These are phyloP conservation scores for Rhizomucor pusillus DNA, from an alignment of 371 early-diverging fungal genomes.

Conservation along the genomic window DNA sequence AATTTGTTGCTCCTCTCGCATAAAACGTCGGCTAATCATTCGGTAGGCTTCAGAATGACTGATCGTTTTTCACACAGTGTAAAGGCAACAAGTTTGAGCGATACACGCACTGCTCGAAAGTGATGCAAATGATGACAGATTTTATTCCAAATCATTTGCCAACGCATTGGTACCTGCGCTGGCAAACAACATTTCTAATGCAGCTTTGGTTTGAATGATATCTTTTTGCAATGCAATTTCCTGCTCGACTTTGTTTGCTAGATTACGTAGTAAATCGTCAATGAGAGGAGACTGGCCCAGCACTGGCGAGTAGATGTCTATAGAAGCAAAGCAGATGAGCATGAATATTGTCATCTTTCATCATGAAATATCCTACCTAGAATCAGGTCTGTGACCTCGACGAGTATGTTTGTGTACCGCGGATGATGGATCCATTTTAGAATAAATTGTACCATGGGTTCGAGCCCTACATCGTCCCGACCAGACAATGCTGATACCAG, in stretches of 20 bases:
- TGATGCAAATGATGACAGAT: no score
- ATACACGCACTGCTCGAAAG: no score
- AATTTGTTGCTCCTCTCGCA: no score
- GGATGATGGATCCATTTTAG: constrained; percentile 76
- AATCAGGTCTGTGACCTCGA: constrained; percentile 72
- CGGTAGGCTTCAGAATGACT: no score
- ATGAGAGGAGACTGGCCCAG: constrained; percentile 76
- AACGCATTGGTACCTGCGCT: constrained; percentile 14
- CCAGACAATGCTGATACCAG: constrained; percentile 78
- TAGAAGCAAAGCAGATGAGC: background rate
- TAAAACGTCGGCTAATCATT: no score
- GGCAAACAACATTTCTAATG: constrained; percentile 78
- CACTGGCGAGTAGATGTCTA: constrained; percentile 81
- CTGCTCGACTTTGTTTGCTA: constrained; percentile 63
- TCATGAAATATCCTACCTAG: constrained; percentile 61
- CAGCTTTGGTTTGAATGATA: constrained; percentile 69
- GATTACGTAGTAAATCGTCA: constrained; percentile 59
- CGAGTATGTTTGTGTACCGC: constrained; percentile 68
- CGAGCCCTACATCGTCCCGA: constrained; percentile 83
- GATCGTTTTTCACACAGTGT: no score
- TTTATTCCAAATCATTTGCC: background rate
- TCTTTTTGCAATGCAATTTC: constrained; percentile 80
- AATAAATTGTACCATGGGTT: constrained; percentile 80
- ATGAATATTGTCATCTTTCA: constrained; percentile 58
- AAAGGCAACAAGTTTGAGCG: no score